phyloP scores from a whole-genome alignment of 2,329 filamentous ascomycete species.

The Rhinocladiella mackenziei region DNA sequence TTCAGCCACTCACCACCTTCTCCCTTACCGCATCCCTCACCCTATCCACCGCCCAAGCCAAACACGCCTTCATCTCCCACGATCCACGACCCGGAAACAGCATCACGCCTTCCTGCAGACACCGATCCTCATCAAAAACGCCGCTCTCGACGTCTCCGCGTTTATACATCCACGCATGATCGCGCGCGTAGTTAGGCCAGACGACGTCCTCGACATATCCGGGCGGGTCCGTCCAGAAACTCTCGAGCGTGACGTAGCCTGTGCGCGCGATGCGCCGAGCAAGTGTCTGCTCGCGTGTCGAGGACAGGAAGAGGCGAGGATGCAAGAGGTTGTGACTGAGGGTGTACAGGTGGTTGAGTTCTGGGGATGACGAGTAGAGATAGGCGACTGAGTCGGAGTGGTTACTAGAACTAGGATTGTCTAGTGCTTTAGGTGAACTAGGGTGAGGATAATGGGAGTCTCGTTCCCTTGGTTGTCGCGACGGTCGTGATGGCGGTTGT shows the following conservation, averaged over 20 bases:
- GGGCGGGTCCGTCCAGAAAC: slow-evolving; percentile 92
- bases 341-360: slow-evolving; percentile 11
- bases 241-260: slow-evolving; percentile 56
- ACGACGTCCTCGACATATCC: slow-evolving; percentile 93
- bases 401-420: background rate
- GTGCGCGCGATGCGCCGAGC: slow-evolving; percentile 39
- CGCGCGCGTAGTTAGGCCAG: slow-evolving; percentile 86
- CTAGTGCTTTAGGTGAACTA: background rate
- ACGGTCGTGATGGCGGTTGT: slow-evolving; percentile 22
- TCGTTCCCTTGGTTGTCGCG: background rate
- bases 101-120: slow-evolving; percentile 30
- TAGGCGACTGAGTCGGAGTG: background rate
- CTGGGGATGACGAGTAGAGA: background rate
- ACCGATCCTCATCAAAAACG: slow-evolving; percentile 22
- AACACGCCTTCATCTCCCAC: slow-evolving; percentile 57
- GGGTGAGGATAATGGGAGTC: background rate
- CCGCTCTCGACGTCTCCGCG: slow-evolving; percentile 42
- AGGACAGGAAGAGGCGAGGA: slow-evolving; percentile 72
- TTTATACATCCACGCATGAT: slow-evolving; percentile 66
- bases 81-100: slow-evolving; percentile 46
- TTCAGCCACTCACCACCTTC: background rate
- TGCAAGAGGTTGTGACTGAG: slow-evolving; percentile 54
- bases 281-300: slow-evolving; percentile 53
- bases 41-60: slow-evolving; percentile 65
- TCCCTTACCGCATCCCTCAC: slow-evolving; percentile 47